These are phyloP conservation scores for Tylopilus plumbeoviolaceoides DNA, from an alignment of 768 basidiomycete species.

Conservation along the genomic window DNA sequence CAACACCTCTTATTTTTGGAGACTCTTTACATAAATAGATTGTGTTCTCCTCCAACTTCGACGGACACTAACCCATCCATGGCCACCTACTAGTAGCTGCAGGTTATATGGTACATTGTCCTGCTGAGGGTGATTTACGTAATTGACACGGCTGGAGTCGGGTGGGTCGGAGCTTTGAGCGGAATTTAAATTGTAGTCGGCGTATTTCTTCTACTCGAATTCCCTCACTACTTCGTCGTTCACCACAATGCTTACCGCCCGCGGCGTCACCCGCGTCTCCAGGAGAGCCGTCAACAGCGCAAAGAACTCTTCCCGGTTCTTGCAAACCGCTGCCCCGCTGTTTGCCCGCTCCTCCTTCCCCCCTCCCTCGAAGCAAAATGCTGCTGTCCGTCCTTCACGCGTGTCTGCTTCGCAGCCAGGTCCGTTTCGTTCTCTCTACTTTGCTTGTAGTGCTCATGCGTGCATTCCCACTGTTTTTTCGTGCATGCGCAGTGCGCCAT, in stretches of 20 bases:
- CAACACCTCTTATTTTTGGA: neutral
- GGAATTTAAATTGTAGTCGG: constrained; percentile 21
- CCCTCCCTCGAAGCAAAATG: constrained; percentile 42
- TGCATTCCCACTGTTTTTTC: neutral
- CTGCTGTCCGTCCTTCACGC: constrained; percentile 46
- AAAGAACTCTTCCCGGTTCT: constrained; percentile 74
- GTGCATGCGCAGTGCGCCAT: constrained; percentile 52
- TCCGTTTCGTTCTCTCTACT: constrained; percentile 32
- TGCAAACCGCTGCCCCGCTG: constrained; percentile 67
- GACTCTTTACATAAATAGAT: too few species aligned
- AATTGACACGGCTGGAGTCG: constrained; percentile 29
- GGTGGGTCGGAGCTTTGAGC: constrained; percentile 26
- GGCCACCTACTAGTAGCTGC: too few species aligned
- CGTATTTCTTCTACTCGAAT: constrained; percentile 32
- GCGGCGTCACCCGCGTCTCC: constrained; percentile 84
- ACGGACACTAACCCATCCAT: too few species aligned
- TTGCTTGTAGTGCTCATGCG: neutral
- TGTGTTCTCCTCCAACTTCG: too few species aligned
- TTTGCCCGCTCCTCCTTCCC: constrained; percentile 49
- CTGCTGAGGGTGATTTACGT: too few species aligned
- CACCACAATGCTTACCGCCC: constrained; percentile 77
- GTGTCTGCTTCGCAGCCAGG: constrained; percentile 49
- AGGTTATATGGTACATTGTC: too few species aligned
- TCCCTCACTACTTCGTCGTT: constrained; percentile 27
- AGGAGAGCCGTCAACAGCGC: constrained; percentile 76